phyloP scores from a whole-genome alignment of 306 rosid genomes.

The Acacia crassicarpa region DNA sequence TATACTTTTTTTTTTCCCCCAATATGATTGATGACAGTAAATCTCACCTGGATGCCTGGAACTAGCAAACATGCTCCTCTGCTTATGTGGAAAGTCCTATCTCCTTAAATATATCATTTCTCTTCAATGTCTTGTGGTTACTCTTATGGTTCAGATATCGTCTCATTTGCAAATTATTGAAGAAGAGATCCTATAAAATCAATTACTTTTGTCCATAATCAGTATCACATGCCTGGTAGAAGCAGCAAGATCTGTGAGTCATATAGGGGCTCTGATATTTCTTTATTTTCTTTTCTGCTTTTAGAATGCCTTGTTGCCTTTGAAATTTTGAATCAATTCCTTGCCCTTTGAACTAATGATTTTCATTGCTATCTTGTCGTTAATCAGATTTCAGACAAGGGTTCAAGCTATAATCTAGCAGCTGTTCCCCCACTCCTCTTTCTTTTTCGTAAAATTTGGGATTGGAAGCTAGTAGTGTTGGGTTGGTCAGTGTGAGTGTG shows the following conservation, averaged over 20 bases:
- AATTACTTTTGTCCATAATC: background rate
- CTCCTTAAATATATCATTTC: background rate
- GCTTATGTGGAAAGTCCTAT: conserved; percentile 15
- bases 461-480: background rate
- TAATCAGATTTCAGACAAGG: too few species aligned
- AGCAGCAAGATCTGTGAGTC: background rate
- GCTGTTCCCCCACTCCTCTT: too few species aligned
- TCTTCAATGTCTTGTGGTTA: background rate
- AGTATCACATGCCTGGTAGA: background rate
- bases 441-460: background rate
- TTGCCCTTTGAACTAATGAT: background rate
- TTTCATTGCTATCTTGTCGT: too few species aligned
- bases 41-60: conserved; percentile 6
- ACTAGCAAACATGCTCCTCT: background rate
- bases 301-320: background rate
- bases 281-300: background rate
- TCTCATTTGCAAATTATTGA: background rate
- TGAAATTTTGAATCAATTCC: background rate
- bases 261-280: background rate
- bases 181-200: background rate
- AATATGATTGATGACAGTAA: background rate
- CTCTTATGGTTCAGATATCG: background rate
- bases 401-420: too few species aligned
- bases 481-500: background rate
- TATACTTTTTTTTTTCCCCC: too few species aligned